Conservation (phyloP, 768 basidiomycete species). For the Paxillus involutus region DNA sequence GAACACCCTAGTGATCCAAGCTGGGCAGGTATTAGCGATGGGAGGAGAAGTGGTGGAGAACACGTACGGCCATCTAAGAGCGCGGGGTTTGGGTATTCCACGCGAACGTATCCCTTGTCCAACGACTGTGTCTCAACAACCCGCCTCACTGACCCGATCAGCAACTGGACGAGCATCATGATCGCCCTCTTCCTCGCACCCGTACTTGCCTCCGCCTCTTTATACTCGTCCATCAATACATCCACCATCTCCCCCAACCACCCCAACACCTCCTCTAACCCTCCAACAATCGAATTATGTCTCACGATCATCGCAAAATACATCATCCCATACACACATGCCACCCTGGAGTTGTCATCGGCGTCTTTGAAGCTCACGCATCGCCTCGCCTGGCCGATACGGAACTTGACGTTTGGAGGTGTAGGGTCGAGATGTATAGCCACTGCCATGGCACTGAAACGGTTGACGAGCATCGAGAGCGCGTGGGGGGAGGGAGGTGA, state of each 20-base stretch:
- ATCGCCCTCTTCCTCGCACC: slow-evolving; percentile 24
- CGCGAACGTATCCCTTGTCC: slow-evolving; percentile 33
- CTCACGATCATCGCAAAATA: slow-evolving; percentile 64
- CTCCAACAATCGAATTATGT: slow-evolving; percentile 44
- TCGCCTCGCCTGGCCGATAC: slow-evolving; percentile 62
- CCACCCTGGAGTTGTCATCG: slow-evolving; percentile 60
- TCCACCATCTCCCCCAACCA: slow-evolving; percentile 68
- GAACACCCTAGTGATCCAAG: slow-evolving; percentile 56
- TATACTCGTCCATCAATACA: slow-evolving; percentile 56
- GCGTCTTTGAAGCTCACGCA: slow-evolving; percentile 70
- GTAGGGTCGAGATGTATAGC: slow-evolving; percentile 67
- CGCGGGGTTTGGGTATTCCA: slow-evolving; percentile 60
- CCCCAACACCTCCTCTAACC: slow-evolving; percentile 48
- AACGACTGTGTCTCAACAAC: slow-evolving; percentile 45
- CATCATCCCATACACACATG: slow-evolving; percentile 74
- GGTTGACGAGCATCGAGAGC: slow-evolving; percentile 79
- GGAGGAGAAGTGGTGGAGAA: neutral
- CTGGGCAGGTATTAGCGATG: slow-evolving; percentile 34
- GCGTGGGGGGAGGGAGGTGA: slow-evolving; percentile 51
- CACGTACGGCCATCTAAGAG: slow-evolving; percentile 56
- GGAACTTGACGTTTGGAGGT: slow-evolving; percentile 42
- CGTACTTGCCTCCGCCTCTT: slow-evolving; percentile 25
- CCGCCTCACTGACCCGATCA: slow-evolving; percentile 57
- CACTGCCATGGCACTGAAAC: slow-evolving; percentile 71
- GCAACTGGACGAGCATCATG: slow-evolving; percentile 44